Conservation (phyloP, 2,329 filamentous ascomycete species). For the Stemphylium lycopersici region DNA sequence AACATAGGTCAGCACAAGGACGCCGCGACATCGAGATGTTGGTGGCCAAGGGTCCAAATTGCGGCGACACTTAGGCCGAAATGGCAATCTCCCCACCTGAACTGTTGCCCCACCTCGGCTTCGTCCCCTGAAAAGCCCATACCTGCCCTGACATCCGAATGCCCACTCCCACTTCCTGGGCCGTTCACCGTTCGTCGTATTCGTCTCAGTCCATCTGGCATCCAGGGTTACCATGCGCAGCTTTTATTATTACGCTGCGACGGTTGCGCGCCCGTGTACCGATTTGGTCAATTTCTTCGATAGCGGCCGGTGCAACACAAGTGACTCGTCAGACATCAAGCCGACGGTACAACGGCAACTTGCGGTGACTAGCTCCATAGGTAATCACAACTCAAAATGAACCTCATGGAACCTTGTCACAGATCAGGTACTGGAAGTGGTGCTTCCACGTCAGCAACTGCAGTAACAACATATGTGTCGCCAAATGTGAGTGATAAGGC, state of each 20-base stretch:
- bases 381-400: slow-evolving; percentile 10
- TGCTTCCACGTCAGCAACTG: neutral
- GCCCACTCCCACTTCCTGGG: too few species aligned
- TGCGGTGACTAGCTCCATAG: slow-evolving; percentile 11
- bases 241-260: too few species aligned
- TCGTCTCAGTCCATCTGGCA: neutral
- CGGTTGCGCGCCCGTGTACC: too few species aligned
- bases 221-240: neutral
- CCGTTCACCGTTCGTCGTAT: too few species aligned
- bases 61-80: neutral
- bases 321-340: neutral
- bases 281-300: neutral
- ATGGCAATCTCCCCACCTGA: slow-evolving; percentile 8
- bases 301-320: neutral
- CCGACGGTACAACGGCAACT: slow-evolving; percentile 1
- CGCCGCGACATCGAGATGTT: neutral
- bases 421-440: neutral
- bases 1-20: too few species aligned
- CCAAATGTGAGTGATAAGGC: too few species aligned
- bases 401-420: neutral
- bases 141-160: too few species aligned
- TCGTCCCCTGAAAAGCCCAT: neutral
- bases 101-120: neutral
- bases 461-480: neutral
- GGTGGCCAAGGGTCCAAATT: slow-evolving; percentile 8